Evolutionary conservation across 169 alveolate species (phyloP), one percentile per base, ranked within the genome.

Genomic region (Eimeria zaria): DNA sequence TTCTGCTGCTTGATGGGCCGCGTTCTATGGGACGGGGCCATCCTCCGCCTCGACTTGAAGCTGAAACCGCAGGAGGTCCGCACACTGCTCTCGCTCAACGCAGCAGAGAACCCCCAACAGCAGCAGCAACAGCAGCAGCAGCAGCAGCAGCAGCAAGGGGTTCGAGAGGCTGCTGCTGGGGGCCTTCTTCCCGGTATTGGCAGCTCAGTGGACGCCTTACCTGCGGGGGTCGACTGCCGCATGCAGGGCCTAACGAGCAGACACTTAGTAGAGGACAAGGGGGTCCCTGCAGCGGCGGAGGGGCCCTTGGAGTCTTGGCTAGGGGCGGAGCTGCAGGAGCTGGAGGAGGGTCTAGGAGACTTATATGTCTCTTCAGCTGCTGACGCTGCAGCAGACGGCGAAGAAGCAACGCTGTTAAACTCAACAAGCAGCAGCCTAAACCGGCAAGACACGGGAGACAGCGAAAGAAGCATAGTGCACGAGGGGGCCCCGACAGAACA

Each of bases 301-400:
- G 53, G 53, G 30, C 76, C 91, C 91, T 55, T 58, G 16, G 91
- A 11, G 22, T 8, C 41, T 55, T 46, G 36, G 44, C 55, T 85
- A 3, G 51, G 67, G 9, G 53, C 27, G 30, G 93, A 85, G 93
- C 48, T 85, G 67, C 93, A 62, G 46, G 93, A 85, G 81, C 81
- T 85, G 36, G 93, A 85, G 80, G 93, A 55, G 60, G 93, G 93
- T 44, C 93, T 85, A 5, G 93, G 76, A 62, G 93, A 85, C 69
- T 46, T 85, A 24, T 85, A 85, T 41, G 93, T 60, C 48, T 33
- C 93, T 27, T 62, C 71, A 30, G 53, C 9, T 33, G 67, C 33
- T 1, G 73, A 83, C 3, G 51, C 74, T 16, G 74, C 69, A 55
- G 53, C 62, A 78, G 64, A 48, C 6, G 44, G 18, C 11, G 30